These are phyloP conservation scores for Halophytophthora polymorphica DNA, from an alignment of 352 stramenopile genomes.

Conservation along the genomic window DNA sequence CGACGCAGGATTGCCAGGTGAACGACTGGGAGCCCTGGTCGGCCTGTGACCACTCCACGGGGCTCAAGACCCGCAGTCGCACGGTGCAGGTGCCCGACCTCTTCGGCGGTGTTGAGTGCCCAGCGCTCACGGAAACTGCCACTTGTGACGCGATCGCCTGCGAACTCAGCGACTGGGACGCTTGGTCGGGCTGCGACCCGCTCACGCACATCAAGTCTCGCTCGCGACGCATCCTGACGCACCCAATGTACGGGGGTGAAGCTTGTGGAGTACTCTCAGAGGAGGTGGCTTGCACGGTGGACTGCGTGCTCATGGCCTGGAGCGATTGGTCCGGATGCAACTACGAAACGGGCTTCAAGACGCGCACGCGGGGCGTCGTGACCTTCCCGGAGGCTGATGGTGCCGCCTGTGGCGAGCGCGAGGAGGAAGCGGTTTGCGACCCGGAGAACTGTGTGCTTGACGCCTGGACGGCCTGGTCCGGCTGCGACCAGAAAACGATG, in stretches of 20 bases:
- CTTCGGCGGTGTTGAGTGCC: constrained; percentile 31
- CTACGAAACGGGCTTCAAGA: constrained; percentile 35
- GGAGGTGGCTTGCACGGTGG: constrained; percentile 29
- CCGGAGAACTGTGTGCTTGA: constrained; percentile 36
- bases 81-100: constrained; percentile 33
- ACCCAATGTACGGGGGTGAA: constrained; percentile 32
- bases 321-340: constrained; percentile 46
- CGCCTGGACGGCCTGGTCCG: constrained; percentile 47
- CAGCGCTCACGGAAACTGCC: constrained; percentile 12
- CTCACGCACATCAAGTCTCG: constrained; percentile 25
- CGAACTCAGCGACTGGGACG: constrained; percentile 37
- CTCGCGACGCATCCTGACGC: constrained; percentile 19
- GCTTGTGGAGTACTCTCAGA: constrained; percentile 25
- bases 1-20: constrained; percentile 40
- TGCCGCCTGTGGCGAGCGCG: constrained; percentile 16
- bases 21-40: constrained; percentile 44
- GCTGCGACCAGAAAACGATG: constrained; percentile 49
- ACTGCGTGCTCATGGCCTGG: constrained; percentile 53
- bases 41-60: constrained; percentile 35
- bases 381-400: constrained; percentile 28
- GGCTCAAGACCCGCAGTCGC: constrained; percentile 41
- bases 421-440: constrained; percentile 34
- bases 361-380: constrained; percentile 29
- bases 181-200: constrained; percentile 47
- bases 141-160: constrained; percentile 33